Evolutionary conservation across 129 eudicot species (phyloP), one percentile per base, ranked within the genome.

Genomic region (Dittrichia graveolens): DNA sequence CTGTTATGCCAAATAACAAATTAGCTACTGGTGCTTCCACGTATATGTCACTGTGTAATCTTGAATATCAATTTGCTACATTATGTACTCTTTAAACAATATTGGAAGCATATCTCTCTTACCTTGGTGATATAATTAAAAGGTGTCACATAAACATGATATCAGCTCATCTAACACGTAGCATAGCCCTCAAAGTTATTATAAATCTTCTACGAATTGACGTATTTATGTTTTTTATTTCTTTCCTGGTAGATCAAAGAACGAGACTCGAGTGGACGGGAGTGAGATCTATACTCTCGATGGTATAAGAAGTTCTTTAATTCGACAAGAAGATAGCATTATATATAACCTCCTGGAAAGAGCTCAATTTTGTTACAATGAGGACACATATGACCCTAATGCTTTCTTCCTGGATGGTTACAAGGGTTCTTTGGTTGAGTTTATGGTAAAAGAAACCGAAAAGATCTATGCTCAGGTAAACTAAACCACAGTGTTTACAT

Each of bases 301-400:
- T 50, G 92, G 95, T 18, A 94, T 90, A 35, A 82, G 98, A 48
- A 83, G 80, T 66, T 85, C 91, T 34, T 85, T 94, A 73, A 88
- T 90, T 55, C 85, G 86, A 48, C 96, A 84, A 83, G 98, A 94
- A 75, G 98, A 94, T 80, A 94, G 96, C 86, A 88, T 94, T 24
- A 94, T 94, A 76, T 90, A 71, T 76, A 73, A 88, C 82, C 92
- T 94, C 55, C 81, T 90, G 65, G 98, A 94, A 85, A 88, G 98
- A 86, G 91, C 98, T 68, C 93, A 88, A 49, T 94, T 75, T 73
- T 79, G 92, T 67, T 90, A 71, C 86, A 94, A 94, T 35, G 84
- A 77, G 5, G 93, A 85, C 50, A 75, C 96, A 45, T 90, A 94
- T 63, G 86, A 94, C 59, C 91, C 98, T 3, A 66, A 79, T 69